Evolutionary conservation across 2,329 filamentous ascomycete genomes (phyloP).

Genomic region (Diatrype stigma): DNA sequence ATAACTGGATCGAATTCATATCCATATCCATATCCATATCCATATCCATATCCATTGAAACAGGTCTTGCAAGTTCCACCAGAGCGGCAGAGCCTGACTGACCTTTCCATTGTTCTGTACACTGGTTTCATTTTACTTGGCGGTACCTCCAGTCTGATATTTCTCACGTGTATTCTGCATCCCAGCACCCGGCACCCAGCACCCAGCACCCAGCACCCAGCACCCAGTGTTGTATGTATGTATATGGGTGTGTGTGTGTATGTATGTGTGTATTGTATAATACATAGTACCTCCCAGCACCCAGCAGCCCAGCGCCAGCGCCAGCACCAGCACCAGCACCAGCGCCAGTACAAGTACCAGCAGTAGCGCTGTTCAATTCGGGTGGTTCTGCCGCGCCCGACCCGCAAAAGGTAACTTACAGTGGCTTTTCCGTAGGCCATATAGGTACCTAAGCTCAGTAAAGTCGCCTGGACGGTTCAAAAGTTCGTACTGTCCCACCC

Average conservation of each 20-base stretch:
- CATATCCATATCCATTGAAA: conserved; percentile 3
- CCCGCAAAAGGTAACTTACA: background rate
- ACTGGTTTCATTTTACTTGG: background rate
- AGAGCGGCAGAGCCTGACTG: background rate
- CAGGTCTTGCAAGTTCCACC: background rate
- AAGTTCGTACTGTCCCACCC: background rate
- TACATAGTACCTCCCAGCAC: too few species aligned
- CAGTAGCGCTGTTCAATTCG: background rate
- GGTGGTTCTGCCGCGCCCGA: background rate
- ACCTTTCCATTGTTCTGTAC: background rate
- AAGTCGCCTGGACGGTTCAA: background rate
- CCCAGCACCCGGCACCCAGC: too few species aligned
- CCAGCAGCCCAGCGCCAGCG: too few species aligned
- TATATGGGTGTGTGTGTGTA: background rate
- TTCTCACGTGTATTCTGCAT: background rate
- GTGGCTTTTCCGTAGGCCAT: background rate
- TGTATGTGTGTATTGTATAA: background rate
- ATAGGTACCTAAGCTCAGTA: background rate
- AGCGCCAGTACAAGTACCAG: too few species aligned
- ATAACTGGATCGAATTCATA: conserved; percentile 8
- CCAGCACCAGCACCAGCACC: too few species aligned
- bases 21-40: conserved; percentile 7
- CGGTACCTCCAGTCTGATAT: background rate
- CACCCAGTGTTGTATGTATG: background rate
- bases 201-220: too few species aligned